Evolutionary conservation across 139 green algal genomes (phyloP).

Genomic region (Coelastrella sp.): DNA sequence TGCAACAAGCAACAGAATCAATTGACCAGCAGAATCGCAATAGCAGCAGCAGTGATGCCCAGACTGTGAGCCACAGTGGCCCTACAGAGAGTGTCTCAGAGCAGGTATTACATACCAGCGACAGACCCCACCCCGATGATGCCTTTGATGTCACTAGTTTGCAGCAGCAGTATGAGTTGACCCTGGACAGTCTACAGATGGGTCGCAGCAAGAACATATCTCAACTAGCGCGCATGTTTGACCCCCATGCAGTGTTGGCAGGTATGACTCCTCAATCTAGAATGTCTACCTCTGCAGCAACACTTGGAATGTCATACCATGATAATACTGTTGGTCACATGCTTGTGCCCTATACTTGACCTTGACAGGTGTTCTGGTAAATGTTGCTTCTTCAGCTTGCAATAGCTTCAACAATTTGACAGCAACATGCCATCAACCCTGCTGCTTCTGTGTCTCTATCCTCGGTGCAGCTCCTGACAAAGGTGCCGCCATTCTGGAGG

Average conservation of each 20-base stretch:
- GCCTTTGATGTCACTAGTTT: slow-evolving; percentile 15
- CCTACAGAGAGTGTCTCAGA: no score
- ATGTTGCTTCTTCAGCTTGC: no score
- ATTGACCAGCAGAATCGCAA: not conserved
- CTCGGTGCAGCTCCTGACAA: slow-evolving; percentile 39
- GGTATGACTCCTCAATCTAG: slow-evolving; percentile 23
- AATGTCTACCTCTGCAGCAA: no score
- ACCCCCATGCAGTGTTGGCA: slow-evolving; percentile 38
- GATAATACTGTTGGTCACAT: no score
- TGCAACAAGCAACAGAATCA: not conserved
- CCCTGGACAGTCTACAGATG: not conserved
- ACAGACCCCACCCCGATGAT: not conserved
- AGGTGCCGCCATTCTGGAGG: slow-evolving; percentile 39
- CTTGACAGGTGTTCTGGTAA: no score
- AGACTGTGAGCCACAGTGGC: not conserved
- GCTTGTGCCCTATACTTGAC: no score
- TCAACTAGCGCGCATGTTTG: slow-evolving; percentile 22
- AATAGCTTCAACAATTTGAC: not conserved
- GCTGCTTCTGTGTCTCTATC: not conserved
- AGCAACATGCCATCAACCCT: not conserved
- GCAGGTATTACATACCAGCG: not conserved
- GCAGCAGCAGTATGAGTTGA: slow-evolving; percentile 30
- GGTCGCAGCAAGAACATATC: slow-evolving; percentile 7
- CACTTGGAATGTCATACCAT: no score
- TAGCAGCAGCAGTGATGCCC: not conserved